Evolutionary conservation across 2,329 filamentous ascomycete genomes (phyloP), one percentile per base, ranked within the genome.

Genomic region (Gyromitra esculenta): DNA sequence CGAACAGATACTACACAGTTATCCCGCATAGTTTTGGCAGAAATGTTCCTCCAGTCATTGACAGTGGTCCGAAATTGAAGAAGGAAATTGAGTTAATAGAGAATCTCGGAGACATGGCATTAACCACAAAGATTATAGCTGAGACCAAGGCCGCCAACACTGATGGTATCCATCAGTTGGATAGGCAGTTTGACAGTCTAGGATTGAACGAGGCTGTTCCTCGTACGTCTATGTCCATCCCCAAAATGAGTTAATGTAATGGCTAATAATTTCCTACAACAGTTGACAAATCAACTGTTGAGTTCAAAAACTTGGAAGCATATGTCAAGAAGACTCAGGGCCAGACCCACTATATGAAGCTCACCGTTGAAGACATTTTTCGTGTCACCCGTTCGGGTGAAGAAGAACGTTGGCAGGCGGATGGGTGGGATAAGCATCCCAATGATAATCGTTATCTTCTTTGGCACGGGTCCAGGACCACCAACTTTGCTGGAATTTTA

Each of bases 401-500:
- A 83, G 84, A 85, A 5, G 87, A 89, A 0, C 90, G 92, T 0
- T 94, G 95, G 81, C 83, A 89, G 3, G 84, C 87, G 54, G 89
- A 87, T 56, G 68, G 82, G 6, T 81, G 78, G 76, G 78, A 81
- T 39, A 72, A 78, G n/a, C 90, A 86, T 76, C 83, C 87, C 8
- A 84, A 86, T n/a, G 88, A 87, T 62, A 88, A 96, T 82, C 89
- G 91, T 31, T 89, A 92, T 18, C 88, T 97, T 0, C 87, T 97
- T 1, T 97, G 94, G 94, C 94, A 97, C 82, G 93, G 94, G 15
- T 94, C 92, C 15, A 90, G 93, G 43, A 88, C 87, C 41, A 96
- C 92, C 67, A 97, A 97, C 82, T 97, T 91, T 79, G 93, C 91
- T 81, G 94, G 93, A 81, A 97, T 97, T 75, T 88, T 97, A 54